Conservation (phyloP, 2,329 filamentous ascomycete genomes). For the Fonsecaea multimorphosa region DNA sequence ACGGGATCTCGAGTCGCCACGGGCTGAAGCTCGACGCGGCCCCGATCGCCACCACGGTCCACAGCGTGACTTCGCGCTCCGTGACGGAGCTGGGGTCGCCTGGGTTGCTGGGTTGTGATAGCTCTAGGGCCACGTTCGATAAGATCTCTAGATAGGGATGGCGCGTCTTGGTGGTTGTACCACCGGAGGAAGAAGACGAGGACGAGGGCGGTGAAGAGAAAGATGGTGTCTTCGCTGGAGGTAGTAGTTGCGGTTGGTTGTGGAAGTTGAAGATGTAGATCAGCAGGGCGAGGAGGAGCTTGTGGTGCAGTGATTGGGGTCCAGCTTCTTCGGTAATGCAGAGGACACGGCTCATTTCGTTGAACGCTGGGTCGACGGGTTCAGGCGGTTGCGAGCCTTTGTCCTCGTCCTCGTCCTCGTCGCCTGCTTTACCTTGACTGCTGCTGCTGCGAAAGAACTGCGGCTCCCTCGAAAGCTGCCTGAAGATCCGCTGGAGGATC, state of each 20-base stretch:
- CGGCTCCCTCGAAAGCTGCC: conserved; percentile 20
- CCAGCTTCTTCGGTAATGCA: conserved; percentile 18
- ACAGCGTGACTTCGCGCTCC: conserved; percentile 31
- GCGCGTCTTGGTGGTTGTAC: neutral
- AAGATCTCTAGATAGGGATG: conserved; percentile 24
- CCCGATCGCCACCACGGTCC: conserved; percentile 30
- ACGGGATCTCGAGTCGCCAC: conserved; percentile 31
- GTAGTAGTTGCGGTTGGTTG: conserved; percentile 20
- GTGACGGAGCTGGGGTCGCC: conserved; percentile 10
- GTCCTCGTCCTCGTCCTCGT: neutral
- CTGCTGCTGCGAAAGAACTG: conserved; percentile 2
- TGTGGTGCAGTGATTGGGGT: conserved; percentile 15
- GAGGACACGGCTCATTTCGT: conserved; percentile 30
- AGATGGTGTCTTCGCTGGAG: conserved; percentile 2
- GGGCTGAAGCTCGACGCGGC: conserved; percentile 30
- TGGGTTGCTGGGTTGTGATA: conserved; percentile 21
- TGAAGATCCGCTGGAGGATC: conserved; percentile 27
- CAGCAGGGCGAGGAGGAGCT: conserved; percentile 27
- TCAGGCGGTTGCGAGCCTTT: neutral
- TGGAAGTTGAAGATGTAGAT: conserved; percentile 35
- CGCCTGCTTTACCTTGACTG: neutral
- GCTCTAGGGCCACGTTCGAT: conserved; percentile 25
- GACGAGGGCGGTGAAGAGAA: neutral
- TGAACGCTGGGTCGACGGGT: conserved; percentile 13
- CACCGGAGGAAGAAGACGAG: neutral